Percentiles rank a stretch among this genome's conserved stretches.
phyloP scores from a whole-genome alignment of 2,329 filamentous ascomycete genomes.

The Aspergillus carbonarius region DNA sequence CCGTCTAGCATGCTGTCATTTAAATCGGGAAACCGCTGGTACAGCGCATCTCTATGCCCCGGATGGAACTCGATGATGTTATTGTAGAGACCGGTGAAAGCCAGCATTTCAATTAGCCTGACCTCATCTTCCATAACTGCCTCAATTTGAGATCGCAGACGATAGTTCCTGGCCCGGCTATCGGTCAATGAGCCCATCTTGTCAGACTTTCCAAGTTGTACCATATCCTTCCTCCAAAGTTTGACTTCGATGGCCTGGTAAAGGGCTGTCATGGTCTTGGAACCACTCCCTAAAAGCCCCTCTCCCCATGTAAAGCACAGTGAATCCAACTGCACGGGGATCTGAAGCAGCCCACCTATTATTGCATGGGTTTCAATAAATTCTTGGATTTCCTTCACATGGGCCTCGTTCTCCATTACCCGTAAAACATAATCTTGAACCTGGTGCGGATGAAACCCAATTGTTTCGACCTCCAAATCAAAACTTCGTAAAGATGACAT shows the following conservation, averaged over 20 bases:
- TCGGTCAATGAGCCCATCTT: background rate
- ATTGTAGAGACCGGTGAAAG: constrained; percentile 38
- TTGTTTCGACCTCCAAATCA: too few species aligned
- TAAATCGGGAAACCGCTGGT: background rate
- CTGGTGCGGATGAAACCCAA: too few species aligned
- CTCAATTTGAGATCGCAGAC: constrained; percentile 11
- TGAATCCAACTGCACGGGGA: constrained; percentile 48
- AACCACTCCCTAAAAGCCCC: background rate
- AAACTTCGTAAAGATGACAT: too few species aligned
- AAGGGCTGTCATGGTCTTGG: constrained; percentile 38
- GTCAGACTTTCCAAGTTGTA: constrained; percentile 25
- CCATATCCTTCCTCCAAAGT: constrained; percentile 43
- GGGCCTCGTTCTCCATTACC: too few species aligned
- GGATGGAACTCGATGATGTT: constrained; percentile 36
- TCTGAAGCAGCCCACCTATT: constrained; percentile 21
- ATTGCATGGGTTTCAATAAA: too few species aligned
- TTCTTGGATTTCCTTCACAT: too few species aligned
- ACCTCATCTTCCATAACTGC: constrained; percentile 16
- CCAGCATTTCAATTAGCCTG: constrained; percentile 31
- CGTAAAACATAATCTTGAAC: too few species aligned
- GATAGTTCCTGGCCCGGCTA: background rate
- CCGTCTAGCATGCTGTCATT: constrained; percentile 11
- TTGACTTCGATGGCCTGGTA: constrained; percentile 32
- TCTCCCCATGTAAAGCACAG: constrained; percentile 42
- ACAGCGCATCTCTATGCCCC: constrained; percentile 10